Conservation (phyloP, 2,329 filamentous ascomycete genomes). For the Pseudogymnoascus sp. region DNA sequence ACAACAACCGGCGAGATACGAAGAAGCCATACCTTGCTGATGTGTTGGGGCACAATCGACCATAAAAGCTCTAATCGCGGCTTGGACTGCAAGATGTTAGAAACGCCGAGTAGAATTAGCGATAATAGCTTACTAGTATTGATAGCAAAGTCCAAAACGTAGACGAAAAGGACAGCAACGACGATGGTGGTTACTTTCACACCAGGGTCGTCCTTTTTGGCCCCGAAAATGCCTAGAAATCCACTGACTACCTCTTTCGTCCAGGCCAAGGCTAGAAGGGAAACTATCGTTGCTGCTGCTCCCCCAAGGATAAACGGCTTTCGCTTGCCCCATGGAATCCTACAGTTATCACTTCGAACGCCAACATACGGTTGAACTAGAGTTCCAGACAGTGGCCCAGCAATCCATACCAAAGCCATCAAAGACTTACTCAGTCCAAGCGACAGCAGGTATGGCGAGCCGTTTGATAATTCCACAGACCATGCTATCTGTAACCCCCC, state of each 20-base stretch:
- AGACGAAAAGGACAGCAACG: slow-evolving; percentile 79
- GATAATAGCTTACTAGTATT: slow-evolving; percentile 62
- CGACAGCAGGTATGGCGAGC: slow-evolving; percentile 76
- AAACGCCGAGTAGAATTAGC: background rate
- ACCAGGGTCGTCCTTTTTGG: slow-evolving; percentile 54
- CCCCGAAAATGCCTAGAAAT: slow-evolving; percentile 64
- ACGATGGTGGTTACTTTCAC: slow-evolving; percentile 65
- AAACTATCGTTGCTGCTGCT: slow-evolving; percentile 57
- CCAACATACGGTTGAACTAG: slow-evolving; percentile 79
- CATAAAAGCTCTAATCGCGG: slow-evolving; percentile 84
- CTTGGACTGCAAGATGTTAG: slow-evolving; percentile 58
- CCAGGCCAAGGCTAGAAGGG: slow-evolving; percentile 67
- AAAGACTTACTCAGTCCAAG: slow-evolving; percentile 76
- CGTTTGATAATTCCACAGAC: slow-evolving; percentile 91
- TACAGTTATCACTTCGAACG: slow-evolving; percentile 73
- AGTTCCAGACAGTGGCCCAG: slow-evolving; percentile 70
- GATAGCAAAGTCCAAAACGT: slow-evolving; percentile 87
- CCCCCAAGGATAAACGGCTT: slow-evolving; percentile 77
- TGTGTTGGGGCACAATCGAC: slow-evolving; percentile 88
- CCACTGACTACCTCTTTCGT: slow-evolving; percentile 64
- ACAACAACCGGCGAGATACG: background rate
- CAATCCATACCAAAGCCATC: slow-evolving; percentile 80
- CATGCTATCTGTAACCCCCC: slow-evolving; percentile 90
- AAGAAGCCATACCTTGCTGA: slow-evolving; percentile 56
- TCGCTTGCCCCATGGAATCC: slow-evolving; percentile 67